Conservation (phyloP, 148 eudicot genomes). For the Nepenthes mirabilis region DNA sequence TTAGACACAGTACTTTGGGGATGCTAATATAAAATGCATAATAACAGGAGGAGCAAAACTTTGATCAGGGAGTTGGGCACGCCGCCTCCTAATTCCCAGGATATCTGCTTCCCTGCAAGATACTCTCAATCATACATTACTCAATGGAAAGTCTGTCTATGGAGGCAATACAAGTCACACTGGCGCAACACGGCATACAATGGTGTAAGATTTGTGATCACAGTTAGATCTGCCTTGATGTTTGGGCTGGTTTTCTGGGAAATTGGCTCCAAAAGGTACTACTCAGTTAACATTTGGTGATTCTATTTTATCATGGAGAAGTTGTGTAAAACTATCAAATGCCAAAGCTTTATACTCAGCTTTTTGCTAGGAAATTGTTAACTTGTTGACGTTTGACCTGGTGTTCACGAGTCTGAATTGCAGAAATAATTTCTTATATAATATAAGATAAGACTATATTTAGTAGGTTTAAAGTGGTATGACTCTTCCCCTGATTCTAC, state of each 20-base stretch:
- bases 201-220: constrained; percentile 10
- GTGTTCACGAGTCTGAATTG: no score
- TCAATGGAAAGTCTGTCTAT: constrained; percentile 18
- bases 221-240: constrained; percentile 15
- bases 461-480: no score
- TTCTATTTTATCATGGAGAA: no score
- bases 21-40: neutral
- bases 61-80: constrained; percentile 9
- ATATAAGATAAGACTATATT: no score
- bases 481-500: no score
- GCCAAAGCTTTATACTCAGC: no score
- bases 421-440: no score
- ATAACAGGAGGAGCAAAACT: constrained; percentile 10
- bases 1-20: neutral
- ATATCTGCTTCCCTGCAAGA: constrained; percentile 11
- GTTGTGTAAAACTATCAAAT: no score
- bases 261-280: constrained; percentile 14
- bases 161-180: constrained; percentile 18
- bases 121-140: constrained; percentile 13
- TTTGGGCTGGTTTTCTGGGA: constrained; percentile 17
- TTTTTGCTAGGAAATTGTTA: no score
- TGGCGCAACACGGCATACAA: constrained; percentile 17
- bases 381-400: no score
- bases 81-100: constrained; percentile 8
- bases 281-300: no score